Conservation (phyloP, 306 rosid genomes). For the Citrullus mucosospermus region DNA sequence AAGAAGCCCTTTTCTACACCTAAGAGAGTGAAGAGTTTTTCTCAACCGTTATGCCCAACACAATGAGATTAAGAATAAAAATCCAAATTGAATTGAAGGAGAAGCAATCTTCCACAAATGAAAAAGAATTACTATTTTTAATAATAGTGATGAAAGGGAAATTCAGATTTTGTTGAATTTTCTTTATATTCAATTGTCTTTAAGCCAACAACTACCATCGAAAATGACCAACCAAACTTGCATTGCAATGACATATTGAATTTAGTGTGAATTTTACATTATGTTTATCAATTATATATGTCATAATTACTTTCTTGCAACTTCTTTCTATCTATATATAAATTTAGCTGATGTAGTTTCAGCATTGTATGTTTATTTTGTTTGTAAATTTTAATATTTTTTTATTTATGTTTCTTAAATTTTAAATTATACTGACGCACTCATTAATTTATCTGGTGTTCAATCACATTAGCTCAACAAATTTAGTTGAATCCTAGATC, state of each 20-base stretch:
- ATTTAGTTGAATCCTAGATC: no score
- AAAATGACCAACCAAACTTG: background rate
- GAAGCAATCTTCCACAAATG: background rate
- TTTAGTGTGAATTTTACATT: background rate
- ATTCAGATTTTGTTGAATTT: background rate
- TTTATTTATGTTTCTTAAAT: no score
- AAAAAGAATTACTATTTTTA: background rate
- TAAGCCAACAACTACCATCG: constrained; percentile 1
- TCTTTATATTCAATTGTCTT: constrained; percentile 3
- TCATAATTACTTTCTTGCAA: background rate
- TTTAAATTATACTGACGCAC: no score
- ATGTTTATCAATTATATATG: background rate
- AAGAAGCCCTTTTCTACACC: constrained; percentile 7
- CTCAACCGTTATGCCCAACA: constrained; percentile 40
- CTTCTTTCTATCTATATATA: no score
- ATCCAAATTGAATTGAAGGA: background rate
- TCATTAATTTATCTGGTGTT: no score
- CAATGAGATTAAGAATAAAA: background rate
- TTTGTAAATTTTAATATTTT: no score
- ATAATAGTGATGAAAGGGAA: background rate
- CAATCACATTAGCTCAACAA: no score
- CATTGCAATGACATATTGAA: background rate
- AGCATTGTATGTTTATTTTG: no score
- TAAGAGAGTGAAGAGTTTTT: constrained; percentile 9
- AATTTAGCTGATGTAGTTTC: no score